Base-by-base conservation (phyloP, 139 green algal genomes). In the Monoraphidium neglectum region DNA sequence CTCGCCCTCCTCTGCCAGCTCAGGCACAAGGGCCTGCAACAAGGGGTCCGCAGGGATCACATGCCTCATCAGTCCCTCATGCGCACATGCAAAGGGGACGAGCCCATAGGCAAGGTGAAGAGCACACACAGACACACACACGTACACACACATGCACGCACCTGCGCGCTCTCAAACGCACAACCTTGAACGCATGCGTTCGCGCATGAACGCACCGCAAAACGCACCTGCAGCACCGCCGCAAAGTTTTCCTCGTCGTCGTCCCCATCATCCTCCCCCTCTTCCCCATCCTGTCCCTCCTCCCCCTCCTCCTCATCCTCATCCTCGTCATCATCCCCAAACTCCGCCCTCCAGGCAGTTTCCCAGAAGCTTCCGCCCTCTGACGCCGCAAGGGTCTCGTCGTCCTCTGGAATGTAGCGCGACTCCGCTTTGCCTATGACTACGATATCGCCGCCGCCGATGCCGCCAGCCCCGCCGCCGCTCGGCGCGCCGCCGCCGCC, bases 291-390 rank as follows among this genome's bases (percentile, higher is more conserved):
- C 38, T 69, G 12, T 1, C 56, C 56, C 38, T 51, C 38, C 46
- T 74, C 68, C 30, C 47, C 28, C 30, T 30, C 49, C 0, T 77
- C 59, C 54, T 30, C 72, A 35, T 64, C 37, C 49, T 72, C 68
- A 4, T 75, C 68, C 47, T 77, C 37, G 32, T 69, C 71, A 32
- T 61, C 56, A 26, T 79, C 73, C 12, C 71, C 73, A 26, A 65
- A 62, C 6, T 79, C 62, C 1, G 51, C 61, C 18, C n/a, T 13
- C 15, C 70, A 28, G 3, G 62, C 73, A 18, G 73, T 6, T 6
- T 62, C 73, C 73, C 73, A 79, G n/a, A 73, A 72, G 73, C 49
- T 30, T 16, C 47, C 63, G 37, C 73, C 73, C 6, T 72, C 62
- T 8, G 43, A 12, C 8, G 43, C 8, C 43, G 43, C 43, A 51